Evolutionary conservation across 495 filamentous ascomycete genomes (phyloP).

Genomic region (Trichocladium antarcticum): DNA sequence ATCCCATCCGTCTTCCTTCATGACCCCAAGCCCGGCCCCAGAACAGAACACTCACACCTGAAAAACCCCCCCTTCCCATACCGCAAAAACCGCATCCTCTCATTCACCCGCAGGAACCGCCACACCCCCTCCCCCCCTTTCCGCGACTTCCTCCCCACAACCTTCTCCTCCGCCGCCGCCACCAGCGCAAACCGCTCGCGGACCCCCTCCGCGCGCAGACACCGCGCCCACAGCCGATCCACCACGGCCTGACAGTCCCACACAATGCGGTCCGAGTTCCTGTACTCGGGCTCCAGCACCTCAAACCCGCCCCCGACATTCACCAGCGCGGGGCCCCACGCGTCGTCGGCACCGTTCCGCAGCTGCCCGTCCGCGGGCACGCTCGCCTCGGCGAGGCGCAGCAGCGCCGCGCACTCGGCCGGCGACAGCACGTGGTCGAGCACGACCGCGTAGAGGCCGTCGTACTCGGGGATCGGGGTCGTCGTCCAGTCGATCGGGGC

Average conservation of each 20-base stretch:
- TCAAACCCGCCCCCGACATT: conserved; percentile 56
- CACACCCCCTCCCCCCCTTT: conserved; percentile 26
- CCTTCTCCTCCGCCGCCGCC: conserved; percentile 1
- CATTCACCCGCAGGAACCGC: conserved; percentile 54
- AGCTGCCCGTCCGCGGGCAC: conserved; percentile 16
- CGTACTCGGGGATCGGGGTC: conserved; percentile 44
- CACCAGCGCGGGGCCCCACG: conserved; percentile 56
- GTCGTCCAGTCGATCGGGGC: conserved; percentile 43
- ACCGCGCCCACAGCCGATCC: conserved; percentile 49
- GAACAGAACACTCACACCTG: conserved; percentile 37
- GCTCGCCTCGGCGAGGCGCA: conserved; percentile 46
- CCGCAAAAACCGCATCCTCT: conserved; percentile 68
- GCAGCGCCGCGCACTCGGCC: conserved; percentile 48
- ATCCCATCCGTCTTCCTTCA: not conserved
- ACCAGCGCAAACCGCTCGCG: conserved; percentile 18
- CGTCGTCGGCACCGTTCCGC: not conserved
- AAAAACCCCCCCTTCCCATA: conserved; percentile 73
- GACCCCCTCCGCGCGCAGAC: conserved; percentile 23
- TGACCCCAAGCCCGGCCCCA: not conserved
- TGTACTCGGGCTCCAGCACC: conserved; percentile 41
- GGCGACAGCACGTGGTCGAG: conserved; percentile 54
- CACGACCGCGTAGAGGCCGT: conserved; percentile 46
- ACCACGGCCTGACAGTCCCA: conserved; percentile 55
- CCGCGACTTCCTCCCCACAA: not conserved
- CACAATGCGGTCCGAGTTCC: conserved; percentile 67